Evolutionary conservation across 2,329 filamentous ascomycete species (phyloP).

Genomic region (Phyllachora maydis): DNA sequence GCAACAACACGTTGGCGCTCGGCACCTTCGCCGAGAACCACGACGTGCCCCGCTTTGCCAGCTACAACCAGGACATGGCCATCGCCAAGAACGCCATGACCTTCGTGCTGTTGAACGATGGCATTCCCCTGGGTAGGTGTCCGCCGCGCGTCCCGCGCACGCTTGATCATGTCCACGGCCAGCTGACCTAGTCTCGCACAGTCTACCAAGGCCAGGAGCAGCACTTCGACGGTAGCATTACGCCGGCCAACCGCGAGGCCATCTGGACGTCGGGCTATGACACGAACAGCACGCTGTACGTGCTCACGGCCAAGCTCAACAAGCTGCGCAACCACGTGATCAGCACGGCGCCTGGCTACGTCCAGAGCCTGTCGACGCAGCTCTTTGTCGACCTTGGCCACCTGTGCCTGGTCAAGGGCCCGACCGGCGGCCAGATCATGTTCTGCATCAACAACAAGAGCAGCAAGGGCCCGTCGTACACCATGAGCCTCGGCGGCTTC

Average conservation of each 20-base stretch:
- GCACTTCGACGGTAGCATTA: conserved; percentile 21
- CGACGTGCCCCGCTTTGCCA: conserved; percentile 24
- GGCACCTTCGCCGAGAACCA: conserved; percentile 32
- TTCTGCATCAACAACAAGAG: conserved; percentile 17
- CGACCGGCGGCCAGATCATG: too few species aligned
- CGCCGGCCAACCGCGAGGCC: conserved; percentile 25
- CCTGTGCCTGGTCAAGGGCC: conserved; percentile 26
- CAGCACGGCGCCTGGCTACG: conserved; percentile 14
- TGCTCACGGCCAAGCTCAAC: conserved; percentile 23
- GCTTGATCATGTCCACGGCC: too few species aligned
- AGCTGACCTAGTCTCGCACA: too few species aligned
- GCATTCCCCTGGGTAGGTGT: too few species aligned
- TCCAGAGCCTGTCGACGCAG: conserved; percentile 15
- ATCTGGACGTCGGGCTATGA: conserved; percentile 24
- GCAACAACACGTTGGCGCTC: conserved; percentile 20
- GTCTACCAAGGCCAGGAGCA: conserved; percentile 39
- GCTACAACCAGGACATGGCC: too few species aligned
- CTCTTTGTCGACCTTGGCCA: conserved; percentile 17
- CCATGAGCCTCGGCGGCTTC: conserved; percentile 16
- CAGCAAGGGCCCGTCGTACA: conserved; percentile 11
- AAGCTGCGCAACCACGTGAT: conserved; percentile 25
- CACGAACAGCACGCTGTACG: conserved; percentile 20
- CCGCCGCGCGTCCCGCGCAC: too few species aligned
- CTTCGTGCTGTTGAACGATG: conserved; percentile 29
- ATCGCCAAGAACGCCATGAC: conserved; percentile 30